These are phyloP conservation scores for Cyberlindnera subsufficiens DNA, from an alignment of 805 yeast species.

Conservation along the genomic window DNA sequence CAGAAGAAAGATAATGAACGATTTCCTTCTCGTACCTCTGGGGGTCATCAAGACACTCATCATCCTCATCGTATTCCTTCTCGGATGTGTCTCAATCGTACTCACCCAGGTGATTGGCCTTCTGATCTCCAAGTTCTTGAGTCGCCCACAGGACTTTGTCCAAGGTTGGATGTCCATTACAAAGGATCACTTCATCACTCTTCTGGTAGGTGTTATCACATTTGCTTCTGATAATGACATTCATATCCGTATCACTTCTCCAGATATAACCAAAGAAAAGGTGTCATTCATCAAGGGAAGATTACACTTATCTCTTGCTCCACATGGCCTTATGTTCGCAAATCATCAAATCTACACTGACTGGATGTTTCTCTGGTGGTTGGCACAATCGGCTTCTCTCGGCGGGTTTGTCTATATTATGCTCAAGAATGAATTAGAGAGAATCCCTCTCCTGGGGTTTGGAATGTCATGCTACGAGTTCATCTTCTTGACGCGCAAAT, in stretches of 20 bases:
- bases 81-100: conserved; percentile 40
- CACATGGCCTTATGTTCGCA: conserved; percentile 63
- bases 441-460: conserved; percentile 71
- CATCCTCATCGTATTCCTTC: conserved; percentile 6
- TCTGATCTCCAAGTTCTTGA: conserved; percentile 21
- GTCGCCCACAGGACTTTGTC: conserved; percentile 24
- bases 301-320: conserved; percentile 29
- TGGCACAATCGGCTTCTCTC: conserved; percentile 60
- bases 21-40: too few relatives aligned
- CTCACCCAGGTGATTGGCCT: conserved; percentile 39
- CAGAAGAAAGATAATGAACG: too few relatives aligned
- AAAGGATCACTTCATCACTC: conserved; percentile 50
- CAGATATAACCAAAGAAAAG: conserved; percentile 19
- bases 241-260: conserved; percentile 44
- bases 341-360: conserved; percentile 94
- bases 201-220: conserved; percentile 46
- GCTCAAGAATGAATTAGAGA: conserved; percentile 66
- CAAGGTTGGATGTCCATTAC: conserved; percentile 45
- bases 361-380: conserved; percentile 90
- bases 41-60: conserved; percentile 13
- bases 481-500: conserved; percentile 75
- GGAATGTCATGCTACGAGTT: conserved; percentile 81
- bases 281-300: conserved; percentile 8
- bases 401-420: conserved; percentile 66
- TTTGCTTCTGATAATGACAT: conserved; percentile 42